phyloP scores from a whole-genome alignment of 2,329 filamentous ascomycete genomes.

The Hymenoscyphus scutula region DNA sequence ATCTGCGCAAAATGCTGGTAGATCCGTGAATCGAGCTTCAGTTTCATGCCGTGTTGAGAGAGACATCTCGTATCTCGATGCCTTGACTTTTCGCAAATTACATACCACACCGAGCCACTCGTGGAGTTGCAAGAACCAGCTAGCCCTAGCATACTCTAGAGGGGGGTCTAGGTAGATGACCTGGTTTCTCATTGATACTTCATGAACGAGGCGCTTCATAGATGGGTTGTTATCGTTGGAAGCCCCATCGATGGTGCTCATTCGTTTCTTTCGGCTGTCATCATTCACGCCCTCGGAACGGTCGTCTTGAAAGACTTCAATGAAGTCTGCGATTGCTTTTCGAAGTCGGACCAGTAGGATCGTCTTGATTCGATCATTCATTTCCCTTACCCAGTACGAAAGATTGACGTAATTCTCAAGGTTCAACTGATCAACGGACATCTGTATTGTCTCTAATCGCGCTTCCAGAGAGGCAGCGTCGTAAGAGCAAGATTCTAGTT shows the following conservation, averaged over 20 bases:
- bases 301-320: conserved; percentile 72
- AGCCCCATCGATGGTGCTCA: conserved; percentile 42
- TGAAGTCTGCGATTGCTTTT: conserved; percentile 82
- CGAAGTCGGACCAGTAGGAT: conserved; percentile 81
- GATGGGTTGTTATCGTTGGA: conserved; percentile 55
- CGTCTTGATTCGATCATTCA: conserved; percentile 82
- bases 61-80: conserved; percentile 90
- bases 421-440: conserved; percentile 92
- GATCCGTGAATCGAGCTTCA: conserved; percentile 74
- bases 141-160: conserved; percentile 84
- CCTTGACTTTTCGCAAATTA: conserved; percentile 90
- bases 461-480: conserved; percentile 74
- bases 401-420: conserved; percentile 95
- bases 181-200: conserved; percentile 97
- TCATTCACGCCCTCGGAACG: conserved; percentile 42
- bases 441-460: conserved; percentile 81
- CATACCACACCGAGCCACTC: conserved; percentile 92
- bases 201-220: conserved; percentile 75
- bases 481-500: conserved; percentile 83
- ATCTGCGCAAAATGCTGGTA: conserved; percentile 79
- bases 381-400: conserved; percentile 79
- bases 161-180: conserved; percentile 96
- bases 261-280: conserved; percentile 52
- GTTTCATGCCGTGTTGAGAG: conserved; percentile 65
- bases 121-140: conserved; percentile 90